Conservation (phyloP, 2,329 filamentous ascomycete genomes). For the Thelonectria blattea region DNA sequence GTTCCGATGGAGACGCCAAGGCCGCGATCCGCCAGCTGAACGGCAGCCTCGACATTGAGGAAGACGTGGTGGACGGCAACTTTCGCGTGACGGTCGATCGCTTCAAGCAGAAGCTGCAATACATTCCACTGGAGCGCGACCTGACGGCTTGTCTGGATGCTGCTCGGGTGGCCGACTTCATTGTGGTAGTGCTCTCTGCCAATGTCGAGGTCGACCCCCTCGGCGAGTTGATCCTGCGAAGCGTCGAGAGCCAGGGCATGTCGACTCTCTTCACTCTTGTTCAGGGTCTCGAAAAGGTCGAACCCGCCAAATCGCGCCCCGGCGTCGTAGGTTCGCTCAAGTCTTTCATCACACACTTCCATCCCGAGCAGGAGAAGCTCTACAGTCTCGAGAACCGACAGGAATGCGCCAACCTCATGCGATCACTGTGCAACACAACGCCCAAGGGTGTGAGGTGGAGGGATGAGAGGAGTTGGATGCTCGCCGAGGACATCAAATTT, state of each 20-base stretch:
- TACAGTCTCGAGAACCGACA: constrained; percentile 87
- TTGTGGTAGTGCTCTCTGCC: constrained; percentile 83
- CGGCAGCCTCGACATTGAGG: constrained; percentile 77
- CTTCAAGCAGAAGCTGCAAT: constrained; percentile 95
- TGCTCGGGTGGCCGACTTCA: constrained; percentile 87
- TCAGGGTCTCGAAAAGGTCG: constrained; percentile 77
- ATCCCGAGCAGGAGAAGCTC: constrained; percentile 89
- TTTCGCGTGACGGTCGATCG: constrained; percentile 78
- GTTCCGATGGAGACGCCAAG: constrained; percentile 70
- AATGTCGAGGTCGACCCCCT: constrained; percentile 82
- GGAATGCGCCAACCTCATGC: constrained; percentile 88
- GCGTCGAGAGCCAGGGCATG: constrained; percentile 91
- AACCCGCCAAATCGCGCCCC: constrained; percentile 77
- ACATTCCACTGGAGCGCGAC: constrained; percentile 76
- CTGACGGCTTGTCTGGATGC: constrained; percentile 82
- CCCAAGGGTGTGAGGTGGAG: constrained; percentile 96
- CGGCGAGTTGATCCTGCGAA: constrained; percentile 83
- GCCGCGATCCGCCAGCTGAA: constrained; percentile 75
- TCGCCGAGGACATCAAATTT: constrained; percentile 83
- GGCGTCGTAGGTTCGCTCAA: constrained; percentile 83
- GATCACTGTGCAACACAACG: constrained; percentile 87
- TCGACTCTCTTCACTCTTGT: constrained; percentile 90
- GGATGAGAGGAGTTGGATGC: constrained; percentile 94
- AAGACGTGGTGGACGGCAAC: constrained; percentile 64
- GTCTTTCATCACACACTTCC: constrained; percentile 93